Evolutionary conservation across 1,139 yeast species (phyloP).

Genomic region (Candida labiduridarum): DNA sequence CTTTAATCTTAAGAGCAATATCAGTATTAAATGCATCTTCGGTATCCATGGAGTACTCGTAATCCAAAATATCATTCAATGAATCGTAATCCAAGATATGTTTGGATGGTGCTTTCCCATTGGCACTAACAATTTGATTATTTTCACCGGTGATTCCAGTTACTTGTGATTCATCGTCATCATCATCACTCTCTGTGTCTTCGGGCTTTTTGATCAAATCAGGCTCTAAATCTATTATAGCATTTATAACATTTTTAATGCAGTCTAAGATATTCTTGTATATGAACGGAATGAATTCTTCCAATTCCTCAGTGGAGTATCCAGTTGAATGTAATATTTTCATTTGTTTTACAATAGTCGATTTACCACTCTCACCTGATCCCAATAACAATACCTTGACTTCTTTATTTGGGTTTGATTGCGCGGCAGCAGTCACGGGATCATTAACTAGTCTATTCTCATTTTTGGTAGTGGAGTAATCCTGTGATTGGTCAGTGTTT

Average conservation of each 20-base stretch:
- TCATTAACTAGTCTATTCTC: conserved; percentile 5
- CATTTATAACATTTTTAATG: conserved; percentile 60
- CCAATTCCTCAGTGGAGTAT: conserved; percentile 61
- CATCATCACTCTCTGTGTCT: conserved; percentile 7
- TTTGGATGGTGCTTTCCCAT: conserved; percentile 18
- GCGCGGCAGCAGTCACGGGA: conserved; percentile 17
- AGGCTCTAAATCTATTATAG: conserved; percentile 53
- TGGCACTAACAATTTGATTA: conserved; percentile 16
- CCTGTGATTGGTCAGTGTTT: conserved; percentile 10
- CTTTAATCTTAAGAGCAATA: conserved; percentile 47
- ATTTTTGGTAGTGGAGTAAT: conserved; percentile 5
- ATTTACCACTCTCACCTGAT: conserved; percentile 80
- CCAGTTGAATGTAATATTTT: conserved; percentile 75
- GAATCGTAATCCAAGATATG: conserved; percentile 40
- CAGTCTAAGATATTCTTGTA: conserved; percentile 70
- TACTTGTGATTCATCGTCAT: conserved; percentile 9
- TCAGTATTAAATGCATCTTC: conserved; percentile 46
- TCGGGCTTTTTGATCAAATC: conserved; percentile 40
- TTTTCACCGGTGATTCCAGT: conserved; percentile 9
- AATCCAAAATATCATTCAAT: conserved; percentile 48
- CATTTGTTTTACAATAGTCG: conserved; percentile 75
- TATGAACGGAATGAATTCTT: conserved; percentile 70
- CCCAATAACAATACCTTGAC: conserved; percentile 70
- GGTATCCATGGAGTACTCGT: conserved; percentile 52
- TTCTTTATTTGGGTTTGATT: conserved; percentile 31